Evolutionary conservation across 345 rosid genomes (phyloP).

Genomic region (Camelina laxa): DNA sequence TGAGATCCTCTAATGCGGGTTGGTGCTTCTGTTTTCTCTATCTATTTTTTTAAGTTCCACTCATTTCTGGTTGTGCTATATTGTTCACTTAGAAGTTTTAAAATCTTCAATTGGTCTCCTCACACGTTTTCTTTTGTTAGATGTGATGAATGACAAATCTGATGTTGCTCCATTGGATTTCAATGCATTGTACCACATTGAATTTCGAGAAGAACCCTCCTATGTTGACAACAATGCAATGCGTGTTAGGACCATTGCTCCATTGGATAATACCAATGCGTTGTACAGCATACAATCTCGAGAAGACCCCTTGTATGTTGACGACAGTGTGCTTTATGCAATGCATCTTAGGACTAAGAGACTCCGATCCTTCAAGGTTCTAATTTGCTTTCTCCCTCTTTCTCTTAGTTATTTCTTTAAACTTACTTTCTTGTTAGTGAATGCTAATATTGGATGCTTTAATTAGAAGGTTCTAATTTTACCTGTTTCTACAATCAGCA

Average conservation of each 20-base stretch:
- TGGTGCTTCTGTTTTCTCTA: slow-evolving; percentile 33
- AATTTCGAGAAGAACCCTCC: slow-evolving; percentile 53
- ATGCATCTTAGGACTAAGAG: slow-evolving; percentile 48
- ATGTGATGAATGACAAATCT: slow-evolving; percentile 33
- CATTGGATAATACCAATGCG: slow-evolving; percentile 58
- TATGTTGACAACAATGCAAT: slow-evolving; percentile 52
- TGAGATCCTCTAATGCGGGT: slow-evolving; percentile 45
- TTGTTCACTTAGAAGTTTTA: slow-evolving; percentile 1
- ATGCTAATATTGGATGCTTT: too few relatives aligned
- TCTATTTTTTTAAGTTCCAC: slow-evolving; percentile 8
- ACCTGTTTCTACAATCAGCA: slow-evolving; percentile 39
- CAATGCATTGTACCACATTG: slow-evolving; percentile 50
- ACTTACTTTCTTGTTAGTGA: slow-evolving; percentile 2
- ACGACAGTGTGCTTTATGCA: slow-evolving; percentile 53
- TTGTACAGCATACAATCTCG: slow-evolving; percentile 47
- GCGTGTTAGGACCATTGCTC: slow-evolving; percentile 45
- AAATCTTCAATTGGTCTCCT: not conserved
- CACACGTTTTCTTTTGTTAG: not conserved
- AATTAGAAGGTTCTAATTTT: too few relatives aligned
- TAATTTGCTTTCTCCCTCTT: slow-evolving; percentile 26
- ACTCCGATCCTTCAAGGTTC: slow-evolving; percentile 71
- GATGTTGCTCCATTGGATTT: slow-evolving; percentile 52
- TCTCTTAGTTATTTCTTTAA: slow-evolving; percentile 20
- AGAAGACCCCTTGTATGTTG: slow-evolving; percentile 53
- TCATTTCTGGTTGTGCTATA: not conserved